Evolutionary conservation across 208 protist genomes (phyloP), one percentile per base, ranked within the genome.

Genomic region (Trypanosoma lewisi): DNA sequence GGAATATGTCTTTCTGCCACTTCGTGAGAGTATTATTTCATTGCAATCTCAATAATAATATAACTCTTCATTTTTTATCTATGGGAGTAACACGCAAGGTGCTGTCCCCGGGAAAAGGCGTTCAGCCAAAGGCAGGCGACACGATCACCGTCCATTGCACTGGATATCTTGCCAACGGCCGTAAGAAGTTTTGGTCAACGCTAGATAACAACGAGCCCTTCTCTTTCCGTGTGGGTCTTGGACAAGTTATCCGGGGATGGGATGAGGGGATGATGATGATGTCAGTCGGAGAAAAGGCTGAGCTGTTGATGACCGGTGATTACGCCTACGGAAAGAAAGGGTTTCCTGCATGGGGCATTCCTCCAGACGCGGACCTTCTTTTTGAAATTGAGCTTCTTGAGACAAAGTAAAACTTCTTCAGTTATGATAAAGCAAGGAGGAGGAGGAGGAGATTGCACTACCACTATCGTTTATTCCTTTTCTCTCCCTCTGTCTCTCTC

Each of bases 201-300:
- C 62, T 71, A 11, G 87, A 95, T 54, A 82, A 88, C 66, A 81
- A 91, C 44, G 71, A 83, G 12, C 90, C 95, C 0, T 98, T 99
- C 59, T 75, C 81, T 36, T 98, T 98, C 77, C 67, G 73, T 33
- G 82, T 98, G 5, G 96, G 95, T 31, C 33, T 81, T 31, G 94
- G 94, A 31, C 83, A 96, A 37, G 96, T 98, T 27, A 98, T 98
- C 70, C 82, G 91, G 25, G 95, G 95, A 36, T 98, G 94, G 96
- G 96, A 98, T 56, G 92, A 97, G 72, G 94, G 93, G 34, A 83
- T 98, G 59, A 34, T 96, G 55, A 78, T 90, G 75, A 96, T 97
- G 93, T 66, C 62, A 7, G 51, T 77, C 0, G 91, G 91, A 17
- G 93, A 97, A 66, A 83, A 74, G 41, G 77, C 85, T 5, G 82